These are phyloP conservation scores for Trypanosoma rangeli DNA, from an alignment of 208 protist genomes.

Conservation along the genomic window DNA sequence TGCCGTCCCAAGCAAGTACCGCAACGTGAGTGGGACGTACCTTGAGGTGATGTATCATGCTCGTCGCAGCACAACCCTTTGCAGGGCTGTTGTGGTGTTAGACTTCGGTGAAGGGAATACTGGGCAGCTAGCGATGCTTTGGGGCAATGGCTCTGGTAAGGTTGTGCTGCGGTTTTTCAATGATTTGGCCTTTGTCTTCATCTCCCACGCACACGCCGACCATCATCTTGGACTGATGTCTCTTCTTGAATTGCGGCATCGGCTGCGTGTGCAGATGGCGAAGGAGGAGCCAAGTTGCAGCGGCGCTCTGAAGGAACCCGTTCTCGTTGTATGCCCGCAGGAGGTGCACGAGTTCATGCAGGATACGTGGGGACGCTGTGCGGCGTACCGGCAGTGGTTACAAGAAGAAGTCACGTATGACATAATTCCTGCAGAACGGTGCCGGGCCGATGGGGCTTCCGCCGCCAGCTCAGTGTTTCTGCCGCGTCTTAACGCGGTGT, in stretches of 20 bases:
- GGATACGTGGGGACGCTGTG: conserved; percentile 43
- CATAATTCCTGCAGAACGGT: conserved; percentile 33
- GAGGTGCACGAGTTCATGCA: conserved; percentile 74
- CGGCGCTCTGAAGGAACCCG: conserved; percentile 2
- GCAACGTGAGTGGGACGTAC: conserved; percentile 82
- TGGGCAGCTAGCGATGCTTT: conserved; percentile 67
- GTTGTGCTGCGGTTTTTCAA: conserved; percentile 35
- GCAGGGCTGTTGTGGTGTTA: conserved; percentile 57
- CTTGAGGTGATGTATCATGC: conserved; percentile 43
- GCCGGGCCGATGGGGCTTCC: neutral
- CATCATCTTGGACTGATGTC: conserved; percentile 84
- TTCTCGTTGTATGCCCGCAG: conserved; percentile 71
- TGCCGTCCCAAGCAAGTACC: conserved; percentile 87
- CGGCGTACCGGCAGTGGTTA: conserved; percentile 48
- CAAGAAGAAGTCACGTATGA: conserved; percentile 67
- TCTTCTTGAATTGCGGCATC: conserved; percentile 61
- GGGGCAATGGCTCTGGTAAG: conserved; percentile 22
- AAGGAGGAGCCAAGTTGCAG: neutral
- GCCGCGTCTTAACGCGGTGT: conserved; percentile 15
- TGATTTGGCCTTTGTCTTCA: conserved; percentile 72
- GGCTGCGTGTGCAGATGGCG: conserved; percentile 1
- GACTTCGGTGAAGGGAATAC: conserved; percentile 86
- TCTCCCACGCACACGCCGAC: conserved; percentile 90
- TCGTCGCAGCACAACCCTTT: neutral
- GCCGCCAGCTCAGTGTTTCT: conserved; percentile 27